Conservation (phyloP, 148 eudicot species). For the Hydrangea macrophylla region DNA sequence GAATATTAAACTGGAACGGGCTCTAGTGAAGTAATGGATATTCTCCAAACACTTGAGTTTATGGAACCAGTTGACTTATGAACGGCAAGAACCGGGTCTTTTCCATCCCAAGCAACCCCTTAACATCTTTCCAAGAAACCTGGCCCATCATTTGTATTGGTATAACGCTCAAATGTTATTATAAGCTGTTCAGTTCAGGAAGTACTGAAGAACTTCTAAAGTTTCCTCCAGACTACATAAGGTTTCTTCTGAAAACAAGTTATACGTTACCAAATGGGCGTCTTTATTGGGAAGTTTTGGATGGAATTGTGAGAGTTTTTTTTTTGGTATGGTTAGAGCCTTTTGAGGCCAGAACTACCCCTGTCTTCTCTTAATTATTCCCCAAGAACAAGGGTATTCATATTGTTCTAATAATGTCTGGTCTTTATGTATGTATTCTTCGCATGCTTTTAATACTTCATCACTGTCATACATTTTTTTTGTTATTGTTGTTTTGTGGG, state of each 20-base stretch:
- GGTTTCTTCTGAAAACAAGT: neutral
- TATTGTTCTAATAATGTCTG: neutral
- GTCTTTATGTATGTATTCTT: neutral
- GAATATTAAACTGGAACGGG: too few species aligned
- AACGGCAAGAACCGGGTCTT: too few species aligned
- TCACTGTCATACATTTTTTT: neutral
- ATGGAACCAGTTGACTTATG: too few species aligned
- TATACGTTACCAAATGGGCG: neutral
- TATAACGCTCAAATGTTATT: neutral
- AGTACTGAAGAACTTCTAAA: neutral
- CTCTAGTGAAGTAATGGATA: too few species aligned
- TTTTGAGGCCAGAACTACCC: neutral
- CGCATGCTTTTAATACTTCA: neutral
- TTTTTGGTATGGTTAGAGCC: neutral
- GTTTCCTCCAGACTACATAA: neutral
- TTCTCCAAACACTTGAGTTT: too few species aligned
- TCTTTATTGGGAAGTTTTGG: neutral
- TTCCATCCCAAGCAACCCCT: too few species aligned
- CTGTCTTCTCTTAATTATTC: neutral
- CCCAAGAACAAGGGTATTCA: neutral
- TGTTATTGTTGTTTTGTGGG: neutral
- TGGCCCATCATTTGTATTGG: neutral
- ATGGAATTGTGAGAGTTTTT: neutral
- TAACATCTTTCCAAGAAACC: neutral
- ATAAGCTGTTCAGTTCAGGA: neutral